Base-by-base conservation (phyloP, 2,329 filamentous ascomycete genomes). In the Beauveria sp. region DNA sequence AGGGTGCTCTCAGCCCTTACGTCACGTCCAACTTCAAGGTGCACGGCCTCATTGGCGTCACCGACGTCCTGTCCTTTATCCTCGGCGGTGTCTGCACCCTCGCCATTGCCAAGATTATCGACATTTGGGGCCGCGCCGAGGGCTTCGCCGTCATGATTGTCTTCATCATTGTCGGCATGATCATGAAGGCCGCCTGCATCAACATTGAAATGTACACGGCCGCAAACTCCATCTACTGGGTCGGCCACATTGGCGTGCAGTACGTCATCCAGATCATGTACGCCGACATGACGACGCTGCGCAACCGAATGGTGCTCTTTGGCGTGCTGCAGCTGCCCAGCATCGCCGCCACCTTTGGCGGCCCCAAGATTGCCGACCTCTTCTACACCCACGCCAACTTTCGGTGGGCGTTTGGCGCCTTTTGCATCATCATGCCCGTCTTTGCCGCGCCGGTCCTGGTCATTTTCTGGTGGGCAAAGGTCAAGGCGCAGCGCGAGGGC, bases 21-120 rank as follows among this genome's bases (percentile, higher is more conserved):
- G 83, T 88, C 34, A 89, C 87, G 1, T 88, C 85, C 63, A 78
- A 81, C 3, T 90, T 89, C 68, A 76, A 77, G 45, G 78, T 80
- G 54, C 88, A 89, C 69, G 87, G 86, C 14, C 77, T 90, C 40
- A 78, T 89, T n/a, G 83, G 85, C 3, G 87, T 85, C 0, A 82
- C 88, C 49, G 76, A 82, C 56, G 85, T 89, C 28, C 80, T 89
- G 16, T 83, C 87, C 59, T 71, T 71, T 55, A 71, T 77, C 49
- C 69, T 79, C 14, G 71, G 72, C 50, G 75, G 73, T 48, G 72
- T 75, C 20, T 72, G 72, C 58, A 71, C 72, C 43, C 73, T 77
- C 7, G 72, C 73, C 14, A 73, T 81, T 61, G 78, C 79, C 62
- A 82, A 81, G 66, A 68, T 80, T 45, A 76, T 80, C 45, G 79